These are phyloP conservation scores for Teunomyces pallodes DNA, from an alignment of 805 yeast species.

Conservation along the genomic window DNA sequence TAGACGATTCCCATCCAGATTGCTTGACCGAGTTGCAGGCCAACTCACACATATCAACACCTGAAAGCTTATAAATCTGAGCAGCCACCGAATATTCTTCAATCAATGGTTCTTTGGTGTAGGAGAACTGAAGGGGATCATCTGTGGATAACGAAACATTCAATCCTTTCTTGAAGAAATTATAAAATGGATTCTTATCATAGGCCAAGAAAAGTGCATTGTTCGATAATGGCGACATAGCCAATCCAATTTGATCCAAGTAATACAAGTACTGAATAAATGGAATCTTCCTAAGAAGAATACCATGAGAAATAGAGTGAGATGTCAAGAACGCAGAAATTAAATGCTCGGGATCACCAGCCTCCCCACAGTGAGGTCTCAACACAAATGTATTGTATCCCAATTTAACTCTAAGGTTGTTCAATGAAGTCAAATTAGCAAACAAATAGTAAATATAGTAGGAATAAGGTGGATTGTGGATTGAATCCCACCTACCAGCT, in stretches of 20 bases:
- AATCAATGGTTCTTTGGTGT: slow-evolving; percentile 94
- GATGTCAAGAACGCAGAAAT: slow-evolving; percentile 85
- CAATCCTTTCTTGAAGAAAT: slow-evolving; percentile 88
- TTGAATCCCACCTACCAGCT: slow-evolving; percentile 78
- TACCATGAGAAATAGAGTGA: slow-evolving; percentile 95
- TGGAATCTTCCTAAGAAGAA: slow-evolving; percentile 87
- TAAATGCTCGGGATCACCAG: slow-evolving; percentile 99
- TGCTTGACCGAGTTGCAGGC: slow-evolving; percentile 91
- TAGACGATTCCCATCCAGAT: slow-evolving; percentile 86
- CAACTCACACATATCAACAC: slow-evolving; percentile 96
- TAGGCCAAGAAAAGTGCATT: slow-evolving; percentile 94
- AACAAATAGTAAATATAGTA: slow-evolving; percentile 88
- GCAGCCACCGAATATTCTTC: slow-evolving; percentile 99
- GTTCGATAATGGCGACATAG: slow-evolving; percentile 97
- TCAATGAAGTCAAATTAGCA: slow-evolving; percentile 82
- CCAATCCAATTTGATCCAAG: slow-evolving; percentile 92
- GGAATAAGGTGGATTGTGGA: slow-evolving; percentile 94
- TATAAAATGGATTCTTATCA: slow-evolving; percentile 93
- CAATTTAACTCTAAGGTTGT: slow-evolving; percentile 73
- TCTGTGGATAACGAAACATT: slow-evolving; percentile 94
- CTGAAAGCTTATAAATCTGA: slow-evolving; percentile 89
- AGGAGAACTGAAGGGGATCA: slow-evolving; percentile 96
- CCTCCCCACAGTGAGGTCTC: slow-evolving; percentile 98
- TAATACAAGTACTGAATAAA: slow-evolving; percentile 91
- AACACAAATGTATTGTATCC: slow-evolving; percentile 88